Percentiles rank a stretch among this genome's conserved stretches.
Conservation (phyloP, 176 grass and related monocot genomes). For the Dactylis glomerata region DNA sequence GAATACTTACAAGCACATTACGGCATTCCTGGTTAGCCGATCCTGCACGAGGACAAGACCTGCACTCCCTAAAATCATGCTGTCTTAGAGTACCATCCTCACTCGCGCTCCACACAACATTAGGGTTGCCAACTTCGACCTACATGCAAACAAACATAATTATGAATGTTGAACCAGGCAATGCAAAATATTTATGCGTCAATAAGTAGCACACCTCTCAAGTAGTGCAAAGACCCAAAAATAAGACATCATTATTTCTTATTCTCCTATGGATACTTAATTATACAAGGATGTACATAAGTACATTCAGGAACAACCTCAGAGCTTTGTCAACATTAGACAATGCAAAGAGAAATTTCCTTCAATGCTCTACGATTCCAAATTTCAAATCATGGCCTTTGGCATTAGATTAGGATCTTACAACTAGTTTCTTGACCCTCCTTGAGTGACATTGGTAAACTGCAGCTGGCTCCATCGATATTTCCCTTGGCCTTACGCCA, state of each 20-base stretch:
- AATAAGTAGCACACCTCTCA: conserved; percentile 20
- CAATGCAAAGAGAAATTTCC: conserved; percentile 8
- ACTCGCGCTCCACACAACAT: conserved; percentile 93
- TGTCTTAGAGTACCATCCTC: conserved; percentile 97
- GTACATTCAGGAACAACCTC: neutral
- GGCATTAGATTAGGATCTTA: conserved; percentile 44
- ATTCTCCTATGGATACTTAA: neutral
- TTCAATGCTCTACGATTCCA: conserved; percentile 12
- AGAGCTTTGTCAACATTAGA: conserved; percentile 5
- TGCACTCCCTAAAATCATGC: conserved; percentile 83
- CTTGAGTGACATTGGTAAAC: conserved; percentile 88
- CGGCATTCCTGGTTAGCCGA: conserved; percentile 84
- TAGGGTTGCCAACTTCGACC: conserved; percentile 93
- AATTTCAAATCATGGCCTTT: conserved; percentile 12
- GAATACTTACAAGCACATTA: conserved; percentile 79
- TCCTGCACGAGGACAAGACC: conserved; percentile 76
- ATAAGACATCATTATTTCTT: neutral
- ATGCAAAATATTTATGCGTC: neutral
- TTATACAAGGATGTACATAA: neutral
- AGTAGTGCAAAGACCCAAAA: neutral
- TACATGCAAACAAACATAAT: conserved; percentile 38
- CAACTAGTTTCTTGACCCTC: conserved; percentile 95
- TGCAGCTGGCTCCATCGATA: conserved; percentile 63
- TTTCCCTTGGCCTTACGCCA: conserved; percentile 56
- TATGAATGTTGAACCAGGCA: conserved; percentile 21